These are phyloP conservation scores for Beta vulgaris DNA, from an alignment of 148 eudicot species.

Conservation along the genomic window DNA sequence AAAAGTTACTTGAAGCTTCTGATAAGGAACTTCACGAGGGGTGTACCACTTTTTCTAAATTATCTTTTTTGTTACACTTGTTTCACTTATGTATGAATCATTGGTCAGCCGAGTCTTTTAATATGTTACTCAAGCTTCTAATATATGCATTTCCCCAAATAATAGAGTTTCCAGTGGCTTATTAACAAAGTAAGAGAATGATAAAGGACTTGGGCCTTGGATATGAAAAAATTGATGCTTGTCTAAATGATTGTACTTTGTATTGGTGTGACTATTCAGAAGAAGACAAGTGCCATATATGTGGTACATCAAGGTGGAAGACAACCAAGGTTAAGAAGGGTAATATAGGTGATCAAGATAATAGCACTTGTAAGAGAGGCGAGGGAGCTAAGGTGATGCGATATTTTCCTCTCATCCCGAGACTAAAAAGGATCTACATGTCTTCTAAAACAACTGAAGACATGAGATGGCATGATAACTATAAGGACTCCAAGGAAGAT, in stretches of 20 bases:
- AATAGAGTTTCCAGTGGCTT: background rate
- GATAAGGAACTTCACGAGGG: background rate
- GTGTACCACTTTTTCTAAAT: conserved; percentile 1
- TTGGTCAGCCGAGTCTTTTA: background rate
- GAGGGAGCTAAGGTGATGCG: background rate
- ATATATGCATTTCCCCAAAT: conserved; percentile 4
- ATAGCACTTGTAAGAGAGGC: background rate
- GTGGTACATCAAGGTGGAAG: background rate
- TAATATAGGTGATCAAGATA: background rate
- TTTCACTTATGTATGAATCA: conserved; percentile 3
- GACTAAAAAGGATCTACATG: background rate
- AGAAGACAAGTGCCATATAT: background rate
- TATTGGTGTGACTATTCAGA: conserved; percentile 7
- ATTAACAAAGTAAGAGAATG: background rate
- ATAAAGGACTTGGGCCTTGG: conserved; percentile 15
- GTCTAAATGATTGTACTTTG: background rate
- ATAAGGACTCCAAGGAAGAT: too few relatives aligned
- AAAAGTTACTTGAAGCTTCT: background rate
- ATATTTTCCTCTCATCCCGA: background rate
- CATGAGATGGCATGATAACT: background rate
- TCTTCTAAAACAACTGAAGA: background rate
- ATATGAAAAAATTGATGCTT: conserved; percentile 14
- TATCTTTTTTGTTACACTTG: conserved; percentile 9
- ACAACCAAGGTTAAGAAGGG: background rate
- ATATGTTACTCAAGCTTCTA: background rate